Conservation (phyloP, 495 filamentous ascomycete species). For the Articulospora tetracladia region DNA sequence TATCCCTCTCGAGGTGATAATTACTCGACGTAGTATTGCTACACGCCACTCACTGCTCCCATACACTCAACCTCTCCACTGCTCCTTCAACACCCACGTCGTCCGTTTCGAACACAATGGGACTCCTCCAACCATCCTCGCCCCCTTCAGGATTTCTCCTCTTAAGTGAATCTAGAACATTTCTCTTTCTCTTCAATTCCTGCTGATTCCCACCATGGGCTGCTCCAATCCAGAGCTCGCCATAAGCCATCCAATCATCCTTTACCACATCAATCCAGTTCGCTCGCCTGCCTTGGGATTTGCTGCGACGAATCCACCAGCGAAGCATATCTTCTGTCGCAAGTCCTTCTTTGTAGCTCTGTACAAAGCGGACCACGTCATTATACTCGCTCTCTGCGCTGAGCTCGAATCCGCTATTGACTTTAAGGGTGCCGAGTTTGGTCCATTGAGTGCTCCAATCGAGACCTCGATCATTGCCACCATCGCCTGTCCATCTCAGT, state of each 20-base stretch:
- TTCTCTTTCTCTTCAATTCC: constrained; percentile 17
- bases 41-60: constrained; percentile 15
- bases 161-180: constrained; percentile 1
- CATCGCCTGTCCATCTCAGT: constrained; percentile 38
- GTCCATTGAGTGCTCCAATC: constrained; percentile 22
- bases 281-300: background rate
- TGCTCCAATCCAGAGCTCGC: constrained; percentile 11
- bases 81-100: background rate
- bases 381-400: constrained; percentile 3
- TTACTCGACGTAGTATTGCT: no score
- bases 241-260: constrained; percentile 16
- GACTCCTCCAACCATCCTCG: background rate
- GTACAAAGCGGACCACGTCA: background rate
- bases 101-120: background rate
- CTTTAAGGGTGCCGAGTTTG: constrained; percentile 8
- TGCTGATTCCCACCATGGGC: background rate
- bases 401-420: constrained; percentile 6
- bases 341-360: constrained; percentile 4
- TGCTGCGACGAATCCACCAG: constrained; percentile 3
- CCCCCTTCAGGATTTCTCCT: background rate
- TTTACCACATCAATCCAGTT: constrained; percentile 15
- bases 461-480: constrained; percentile 5
- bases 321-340: constrained; percentile 2
- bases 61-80: constrained; percentile 6
- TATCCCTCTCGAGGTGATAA: no score